Evolutionary conservation across 257 asterid genomes (phyloP), one percentile per base, ranked within the genome.

Genomic region (Anisodus acutangulus): DNA sequence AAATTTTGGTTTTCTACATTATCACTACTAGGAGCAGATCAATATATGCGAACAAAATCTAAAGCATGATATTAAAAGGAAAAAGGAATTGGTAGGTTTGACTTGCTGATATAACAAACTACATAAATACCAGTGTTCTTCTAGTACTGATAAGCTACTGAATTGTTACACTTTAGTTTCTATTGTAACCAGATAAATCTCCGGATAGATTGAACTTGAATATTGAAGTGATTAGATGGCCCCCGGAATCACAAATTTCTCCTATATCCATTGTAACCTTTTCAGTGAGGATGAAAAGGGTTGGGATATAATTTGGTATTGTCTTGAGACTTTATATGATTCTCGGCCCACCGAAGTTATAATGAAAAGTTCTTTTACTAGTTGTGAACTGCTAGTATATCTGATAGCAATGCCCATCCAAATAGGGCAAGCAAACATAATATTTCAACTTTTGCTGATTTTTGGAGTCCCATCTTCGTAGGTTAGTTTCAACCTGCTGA

Each of bases 111-210:
- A 17, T 9, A 8, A 12, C 35, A 6, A 26, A 10, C 49, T 67
- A 13, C 0, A 5, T 67, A 35, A 5, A 67, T 35, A 5, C 49
- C 45, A 3, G 41, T 74, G 17, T 45, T 71, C 19, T 45, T 71
- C 80, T 74, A 72, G n/a, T 19, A 47, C 9, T 19, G 60, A 74
- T 47, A 26, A 19, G n/a, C 80, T 49, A 19, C n/a, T 74, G n/a
- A 74, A 10, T 72, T 74, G 80, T 74, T 19, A n/a, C 43, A 19
- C 60, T 74, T 49, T 2, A 49, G 80, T 74, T 74, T 47, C 41
- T 49, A 15, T 49, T 74, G 41, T 19, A 74, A 19, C 80, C 60
- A 10, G 41, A 11, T 74, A 74, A 74, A 47, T 19, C n/a, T 74
- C 80, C 11, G 47, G 19, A 58, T n/a, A 47, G 9, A 72, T 72